Evolutionary conservation across 2,329 filamentous ascomycete species (phyloP).

Genomic region (Fusarium sarcochroum): DNA sequence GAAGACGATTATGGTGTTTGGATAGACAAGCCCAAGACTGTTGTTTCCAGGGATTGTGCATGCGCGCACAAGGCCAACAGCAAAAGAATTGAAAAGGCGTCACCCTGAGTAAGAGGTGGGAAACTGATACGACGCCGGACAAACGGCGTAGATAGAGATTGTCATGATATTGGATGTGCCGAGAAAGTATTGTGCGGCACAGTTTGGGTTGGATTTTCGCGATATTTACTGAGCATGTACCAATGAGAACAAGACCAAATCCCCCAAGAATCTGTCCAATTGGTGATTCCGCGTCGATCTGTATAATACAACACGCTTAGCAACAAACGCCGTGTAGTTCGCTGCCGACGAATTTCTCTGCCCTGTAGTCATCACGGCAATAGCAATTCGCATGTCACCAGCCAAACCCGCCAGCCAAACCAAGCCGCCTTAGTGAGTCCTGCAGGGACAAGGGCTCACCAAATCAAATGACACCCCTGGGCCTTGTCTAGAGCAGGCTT

Average conservation of each 20-base stretch:
- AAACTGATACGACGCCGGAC: not conserved
- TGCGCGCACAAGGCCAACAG: not conserved
- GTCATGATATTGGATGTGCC: constrained; percentile 1
- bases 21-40: constrained; percentile 10
- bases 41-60: constrained; percentile 13
- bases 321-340: not conserved
- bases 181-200: constrained; percentile 9
- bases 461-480: constrained; percentile 33
- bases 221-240: not conserved
- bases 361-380: not conserved
- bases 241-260: not conserved
- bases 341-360: not conserved
- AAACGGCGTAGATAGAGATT: not conserved
- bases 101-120: constrained; percentile 3
- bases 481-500: not conserved
- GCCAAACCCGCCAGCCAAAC: not conserved
- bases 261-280: not conserved
- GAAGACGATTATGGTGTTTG: constrained; percentile 21
- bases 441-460: constrained; percentile 39
- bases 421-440: not conserved
- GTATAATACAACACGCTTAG: not conserved
- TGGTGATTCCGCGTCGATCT: not conserved
- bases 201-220: constrained; percentile 5
- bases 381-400: not conserved
- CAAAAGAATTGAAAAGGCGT: not conserved